These are phyloP conservation scores for Linnemannia elongata DNA, from an alignment of 192 early-diverging fungal genomes.

Conservation along the genomic window DNA sequence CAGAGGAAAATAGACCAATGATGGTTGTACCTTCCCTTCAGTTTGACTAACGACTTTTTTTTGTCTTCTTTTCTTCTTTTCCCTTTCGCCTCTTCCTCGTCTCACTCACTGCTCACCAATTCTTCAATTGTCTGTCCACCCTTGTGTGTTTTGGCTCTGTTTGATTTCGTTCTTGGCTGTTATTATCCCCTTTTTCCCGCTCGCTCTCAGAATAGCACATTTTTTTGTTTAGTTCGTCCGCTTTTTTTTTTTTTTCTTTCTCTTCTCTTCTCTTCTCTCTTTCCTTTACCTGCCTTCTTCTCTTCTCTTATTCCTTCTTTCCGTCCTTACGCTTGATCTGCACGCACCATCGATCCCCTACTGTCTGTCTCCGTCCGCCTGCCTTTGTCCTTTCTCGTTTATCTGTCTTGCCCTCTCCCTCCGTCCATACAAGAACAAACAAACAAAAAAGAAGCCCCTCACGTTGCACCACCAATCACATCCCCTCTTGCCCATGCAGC, in stretches of 20 bases:
- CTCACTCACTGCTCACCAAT: neutral
- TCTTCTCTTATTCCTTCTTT: neutral
- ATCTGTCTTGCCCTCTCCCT: neutral
- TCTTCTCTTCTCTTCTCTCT: too few relatives aligned
- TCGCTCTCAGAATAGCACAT: neutral
- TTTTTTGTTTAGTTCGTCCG: neutral
- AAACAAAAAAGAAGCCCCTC: neutral
- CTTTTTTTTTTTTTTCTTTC: neutral
- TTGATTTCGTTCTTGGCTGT: constrained; percentile 7
- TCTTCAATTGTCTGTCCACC: neutral
- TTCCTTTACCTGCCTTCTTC: neutral
- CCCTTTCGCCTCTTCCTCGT: constrained; percentile 6
- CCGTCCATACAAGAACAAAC: neutral
- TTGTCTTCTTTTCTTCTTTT: neutral
- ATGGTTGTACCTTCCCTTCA: neutral
- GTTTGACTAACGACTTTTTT: neutral
- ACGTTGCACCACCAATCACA: neutral
- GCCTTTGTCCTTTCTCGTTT: constrained; percentile 5
- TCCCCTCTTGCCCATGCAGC: constrained; percentile 10
- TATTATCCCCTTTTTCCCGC: neutral
- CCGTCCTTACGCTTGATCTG: neutral
- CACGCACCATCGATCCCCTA: constrained; percentile 10
- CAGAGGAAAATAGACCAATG: neutral
- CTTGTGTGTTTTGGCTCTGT: neutral
- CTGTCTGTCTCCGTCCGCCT: neutral